phyloP scores from a whole-genome alignment of 2,329 filamentous ascomycete species.

The Trichoderma koningiopsis region DNA sequence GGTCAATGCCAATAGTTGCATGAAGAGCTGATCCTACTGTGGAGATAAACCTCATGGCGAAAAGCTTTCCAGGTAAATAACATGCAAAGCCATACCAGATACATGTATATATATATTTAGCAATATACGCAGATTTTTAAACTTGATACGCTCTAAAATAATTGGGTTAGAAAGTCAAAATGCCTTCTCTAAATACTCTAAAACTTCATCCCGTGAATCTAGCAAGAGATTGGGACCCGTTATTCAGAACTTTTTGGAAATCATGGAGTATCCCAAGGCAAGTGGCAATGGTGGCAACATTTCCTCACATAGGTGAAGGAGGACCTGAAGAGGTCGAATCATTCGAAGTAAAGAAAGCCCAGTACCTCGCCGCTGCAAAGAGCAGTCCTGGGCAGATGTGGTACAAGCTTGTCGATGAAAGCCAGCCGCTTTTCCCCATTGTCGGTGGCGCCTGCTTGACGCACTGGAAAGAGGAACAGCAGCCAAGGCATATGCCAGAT shows the following conservation, averaged over 20 bases:
- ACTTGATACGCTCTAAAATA: not conserved
- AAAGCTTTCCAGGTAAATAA: no score
- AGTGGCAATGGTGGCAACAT: slow-evolving; percentile 11
- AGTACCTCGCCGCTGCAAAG: slow-evolving; percentile 8
- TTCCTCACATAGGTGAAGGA: slow-evolving; percentile 10
- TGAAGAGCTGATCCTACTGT: no score
- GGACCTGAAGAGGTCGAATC: slow-evolving; percentile 9
- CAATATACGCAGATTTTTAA: not conserved
- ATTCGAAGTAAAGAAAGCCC: not conserved
- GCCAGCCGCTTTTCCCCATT: not conserved
- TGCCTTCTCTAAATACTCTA: not conserved
- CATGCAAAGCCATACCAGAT: no score
- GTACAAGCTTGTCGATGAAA: slow-evolving; percentile 1
- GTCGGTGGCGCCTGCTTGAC: not conserved
- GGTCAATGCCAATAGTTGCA: no score
- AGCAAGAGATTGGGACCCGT: slow-evolving; percentile 6
- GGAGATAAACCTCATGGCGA: no score
- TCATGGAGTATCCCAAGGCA: slow-evolving; percentile 16
- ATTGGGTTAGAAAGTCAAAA: not conserved
- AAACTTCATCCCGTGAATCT: not conserved
- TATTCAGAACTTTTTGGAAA: slow-evolving; percentile 12
- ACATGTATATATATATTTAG: no score
- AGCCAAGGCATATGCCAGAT: slow-evolving; percentile 10
- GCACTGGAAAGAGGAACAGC: slow-evolving; percentile 1
- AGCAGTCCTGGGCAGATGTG: slow-evolving; percentile 7